Conservation (phyloP, 441 rosid species). For the Euphorbia schlechtendalii region DNA sequence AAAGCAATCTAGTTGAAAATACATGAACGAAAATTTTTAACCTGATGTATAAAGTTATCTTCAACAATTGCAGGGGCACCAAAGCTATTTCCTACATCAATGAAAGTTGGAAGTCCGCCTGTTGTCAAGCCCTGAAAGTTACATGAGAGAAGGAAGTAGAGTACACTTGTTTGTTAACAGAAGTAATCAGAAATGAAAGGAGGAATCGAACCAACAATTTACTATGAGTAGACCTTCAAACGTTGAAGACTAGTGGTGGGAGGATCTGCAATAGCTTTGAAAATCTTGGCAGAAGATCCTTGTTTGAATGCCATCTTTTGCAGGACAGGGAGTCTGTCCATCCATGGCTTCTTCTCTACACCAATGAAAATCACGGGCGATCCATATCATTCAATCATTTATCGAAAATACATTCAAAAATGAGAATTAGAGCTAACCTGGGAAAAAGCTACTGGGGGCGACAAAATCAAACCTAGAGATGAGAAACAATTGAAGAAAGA, state of each 20-base stretch:
- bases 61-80: slow-evolving; percentile 96
- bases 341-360: slow-evolving; percentile 75
- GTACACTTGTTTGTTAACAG: neutral
- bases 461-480: slow-evolving; percentile 69
- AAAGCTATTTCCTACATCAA: slow-evolving; percentile 90
- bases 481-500: neutral
- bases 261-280: slow-evolving; percentile 95
- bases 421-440: slow-evolving; percentile 32
- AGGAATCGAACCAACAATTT: neutral
- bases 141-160: neutral
- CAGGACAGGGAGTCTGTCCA: slow-evolving; percentile 68
- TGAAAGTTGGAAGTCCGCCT: slow-evolving; percentile 93
- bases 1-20: too few relatives aligned
- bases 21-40: too few relatives aligned
- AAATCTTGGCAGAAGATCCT: slow-evolving; percentile 67
- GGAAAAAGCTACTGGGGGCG: slow-evolving; percentile 69
- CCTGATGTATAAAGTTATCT: slow-evolving; percentile 83
- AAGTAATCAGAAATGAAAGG: neutral
- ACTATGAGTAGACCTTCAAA: slow-evolving; percentile 47
- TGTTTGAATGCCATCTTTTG: slow-evolving; percentile 59
- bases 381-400: neutral
- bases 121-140: slow-evolving; percentile 74
- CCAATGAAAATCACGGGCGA: neutral
- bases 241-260: slow-evolving; percentile 97
- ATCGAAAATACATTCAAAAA: neutral